Evolutionary conservation across 306 rosid genomes (phyloP).

Genomic region (Luffa acutangula): DNA sequence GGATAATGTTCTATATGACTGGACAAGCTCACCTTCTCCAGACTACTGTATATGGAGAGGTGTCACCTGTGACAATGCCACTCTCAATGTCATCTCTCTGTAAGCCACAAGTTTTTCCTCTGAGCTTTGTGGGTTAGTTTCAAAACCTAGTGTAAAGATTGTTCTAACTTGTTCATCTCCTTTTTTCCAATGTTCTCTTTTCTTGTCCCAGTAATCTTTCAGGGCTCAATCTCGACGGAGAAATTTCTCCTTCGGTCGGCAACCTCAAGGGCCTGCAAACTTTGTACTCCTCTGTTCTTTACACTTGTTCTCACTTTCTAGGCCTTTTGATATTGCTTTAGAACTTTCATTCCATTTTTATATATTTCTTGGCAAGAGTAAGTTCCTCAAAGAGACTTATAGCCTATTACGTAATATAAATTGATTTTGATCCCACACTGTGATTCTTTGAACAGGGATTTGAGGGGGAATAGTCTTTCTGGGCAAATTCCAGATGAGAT

Average conservation of each 20-base stretch:
- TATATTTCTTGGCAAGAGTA: neutral
- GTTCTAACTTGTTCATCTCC: conserved; percentile 1
- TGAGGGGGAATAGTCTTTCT: conserved; percentile 59
- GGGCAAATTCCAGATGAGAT: conserved; percentile 99
- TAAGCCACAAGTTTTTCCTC: conserved; percentile 24
- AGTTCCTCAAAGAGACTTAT: neutral
- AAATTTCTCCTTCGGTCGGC: conserved; percentile 84
- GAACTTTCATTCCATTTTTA: neutral
- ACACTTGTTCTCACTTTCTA: neutral
- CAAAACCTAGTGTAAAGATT: neutral
- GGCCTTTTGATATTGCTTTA: neutral
- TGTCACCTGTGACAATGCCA: conserved; percentile 69
- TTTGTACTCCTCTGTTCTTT: conserved; percentile 32
- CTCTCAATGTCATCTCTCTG: conserved; percentile 81
- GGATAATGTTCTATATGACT: conserved; percentile 82
- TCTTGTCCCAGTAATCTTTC: conserved; percentile 66
- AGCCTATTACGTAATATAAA: neutral
- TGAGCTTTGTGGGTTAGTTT: conserved; percentile 1
- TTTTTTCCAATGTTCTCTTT: neutral
- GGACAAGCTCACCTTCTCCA: conserved; percentile 70
- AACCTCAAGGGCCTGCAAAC: conserved; percentile 56
- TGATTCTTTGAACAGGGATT: conserved; percentile 46
- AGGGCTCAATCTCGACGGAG: conserved; percentile 79
- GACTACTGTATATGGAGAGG: conserved; percentile 97
- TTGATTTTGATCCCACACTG: neutral